Conservation (phyloP, 2,329 filamentous ascomycete species). For the Acarospora socialis region DNA sequence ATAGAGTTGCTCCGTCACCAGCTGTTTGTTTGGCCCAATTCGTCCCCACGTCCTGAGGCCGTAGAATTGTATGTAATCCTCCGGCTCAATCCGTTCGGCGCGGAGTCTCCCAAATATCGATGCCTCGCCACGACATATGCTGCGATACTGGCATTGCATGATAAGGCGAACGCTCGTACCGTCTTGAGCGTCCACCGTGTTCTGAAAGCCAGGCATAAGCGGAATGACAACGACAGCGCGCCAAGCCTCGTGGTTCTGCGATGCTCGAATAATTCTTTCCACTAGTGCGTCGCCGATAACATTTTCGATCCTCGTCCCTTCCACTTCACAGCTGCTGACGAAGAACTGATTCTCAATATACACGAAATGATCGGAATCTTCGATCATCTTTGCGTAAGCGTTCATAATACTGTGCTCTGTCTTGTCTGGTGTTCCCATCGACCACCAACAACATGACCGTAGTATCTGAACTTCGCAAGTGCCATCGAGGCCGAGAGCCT, state of each 20-base stretch:
- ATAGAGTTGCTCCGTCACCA: constrained; percentile 93
- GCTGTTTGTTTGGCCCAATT: constrained; percentile 64
- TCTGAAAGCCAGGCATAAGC: constrained; percentile 96
- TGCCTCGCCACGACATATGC: constrained; percentile 81
- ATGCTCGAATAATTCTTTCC: constrained; percentile 73
- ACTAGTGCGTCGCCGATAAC: constrained; percentile 89
- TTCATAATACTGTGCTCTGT: constrained; percentile 92
- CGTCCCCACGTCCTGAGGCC: constrained; percentile 84
- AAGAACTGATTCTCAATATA: constrained; percentile 99
- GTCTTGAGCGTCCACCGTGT: constrained; percentile 84
- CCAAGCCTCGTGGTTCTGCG: constrained; percentile 78
- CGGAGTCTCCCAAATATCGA: constrained; percentile 83
- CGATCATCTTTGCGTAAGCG: constrained; percentile 87
- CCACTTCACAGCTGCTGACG: constrained; percentile 79
- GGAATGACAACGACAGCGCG: constrained; percentile 80
- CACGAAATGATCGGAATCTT: constrained; percentile 89
- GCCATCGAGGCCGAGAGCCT: constrained; percentile 74
- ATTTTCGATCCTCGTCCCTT: constrained; percentile 79
- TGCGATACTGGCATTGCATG: constrained; percentile 92
- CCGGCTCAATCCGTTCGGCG: constrained; percentile 70
- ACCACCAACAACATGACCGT: constrained; percentile 83
- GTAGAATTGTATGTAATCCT: constrained; percentile 93
- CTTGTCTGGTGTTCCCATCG: constrained; percentile 66
- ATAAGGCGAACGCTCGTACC: constrained; percentile 90
- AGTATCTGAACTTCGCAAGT: constrained; percentile 95